Evolutionary conservation across 495 filamentous ascomycete species (phyloP).

Genomic region (Bacidia rubella): DNA sequence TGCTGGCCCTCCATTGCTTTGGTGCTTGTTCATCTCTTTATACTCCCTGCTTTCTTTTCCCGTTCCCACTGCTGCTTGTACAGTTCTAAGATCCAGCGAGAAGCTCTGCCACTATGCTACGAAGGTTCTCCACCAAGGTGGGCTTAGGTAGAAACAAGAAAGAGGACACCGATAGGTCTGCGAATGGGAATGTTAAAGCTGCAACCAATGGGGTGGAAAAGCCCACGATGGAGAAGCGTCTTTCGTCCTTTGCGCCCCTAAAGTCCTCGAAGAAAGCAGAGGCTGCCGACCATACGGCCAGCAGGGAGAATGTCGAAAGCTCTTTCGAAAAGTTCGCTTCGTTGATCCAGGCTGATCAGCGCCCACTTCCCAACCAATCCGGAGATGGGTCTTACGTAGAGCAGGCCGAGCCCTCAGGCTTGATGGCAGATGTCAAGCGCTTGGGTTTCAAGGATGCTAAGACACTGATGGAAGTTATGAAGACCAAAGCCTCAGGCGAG

Average conservation of each 20-base stretch:
- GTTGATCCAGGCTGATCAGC: conserved; percentile 47
- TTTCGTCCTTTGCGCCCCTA: conserved; percentile 14
- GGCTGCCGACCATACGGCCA: conserved; percentile 25
- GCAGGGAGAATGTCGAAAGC: conserved; percentile 28
- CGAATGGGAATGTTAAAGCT: conserved; percentile 11
- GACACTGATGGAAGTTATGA: conserved; percentile 41
- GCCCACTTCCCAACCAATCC: conserved; percentile 52
- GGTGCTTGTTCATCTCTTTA: no score
- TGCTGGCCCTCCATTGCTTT: background rate
- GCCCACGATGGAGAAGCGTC: conserved; percentile 9
- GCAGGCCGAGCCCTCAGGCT: conserved; percentile 38
- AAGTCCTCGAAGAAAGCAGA: conserved; percentile 23
- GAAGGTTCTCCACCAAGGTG: conserved; percentile 39
- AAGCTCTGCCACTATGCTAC: conserved; percentile 19
- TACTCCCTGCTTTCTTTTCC: background rate
- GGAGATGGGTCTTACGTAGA: conserved; percentile 46
- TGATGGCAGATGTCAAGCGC: conserved; percentile 49
- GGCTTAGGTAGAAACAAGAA: conserved; percentile 33
- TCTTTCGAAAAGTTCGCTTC: conserved; percentile 50
- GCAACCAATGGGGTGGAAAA: conserved; percentile 19
- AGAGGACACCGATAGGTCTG: conserved; percentile 17
- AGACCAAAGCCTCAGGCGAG: conserved; percentile 40
- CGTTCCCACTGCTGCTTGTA: background rate
- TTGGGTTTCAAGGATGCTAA: conserved; percentile 45
- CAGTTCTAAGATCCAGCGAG: background rate